Evolutionary conservation across 164 flowering plant genomes (phyloP), one percentile per base, ranked within the genome.

Genomic region (Nymphaea thermarum): DNA sequence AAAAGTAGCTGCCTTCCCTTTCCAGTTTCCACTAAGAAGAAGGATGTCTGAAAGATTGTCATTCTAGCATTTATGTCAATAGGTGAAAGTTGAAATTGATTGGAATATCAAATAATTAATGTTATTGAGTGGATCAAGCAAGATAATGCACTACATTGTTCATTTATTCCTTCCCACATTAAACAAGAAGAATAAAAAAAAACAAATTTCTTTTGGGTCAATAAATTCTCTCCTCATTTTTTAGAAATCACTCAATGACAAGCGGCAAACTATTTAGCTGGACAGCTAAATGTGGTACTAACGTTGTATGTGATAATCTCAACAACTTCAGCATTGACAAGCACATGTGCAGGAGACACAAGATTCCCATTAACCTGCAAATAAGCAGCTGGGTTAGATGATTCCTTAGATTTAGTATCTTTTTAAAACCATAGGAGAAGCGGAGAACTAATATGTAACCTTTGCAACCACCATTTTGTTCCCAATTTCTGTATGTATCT

Each of bases 401-500:
- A 17, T 62, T 25, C 42, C n/a, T 11, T 17, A 41, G 7, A 17
- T 62, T 62, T 17, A 62, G 2, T 4, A 62, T 10, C 64, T 62
- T 17, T 62, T 17, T 62, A 6, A 3, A 7, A 41, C n/a, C 64
- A 8, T 8, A 8, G 16, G 60, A 55, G 16, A 55, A 55, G 60
- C 42, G 42, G 8, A 8, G 14, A 8, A 8, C 57, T 51, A 51
- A 10, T 8, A 51, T n/a, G 67, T 63, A 80, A 91, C 99, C 96
- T 91, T 94, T 63, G 96, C 99, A 72, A 96, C 99, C 70, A 91
- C 96, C 95, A 94, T 91, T 78, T 89, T 91, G 82, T 94, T 94
- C 63, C 99, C 99, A 77, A 94, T 83, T 77, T 94, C 99, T 65
- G 97, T 91, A 78, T 94, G 97, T 76, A 94, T 91, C 84, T 87